phyloP scores from a whole-genome alignment of 176 grass and related monocot genomes.

The maize (Zea mays) region Zm-B73-REFERENCE-NAM-5.0 NC_050096.1:303497501-303498000 shows the following conservation, averaged over 20 bases:
- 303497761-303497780: constrained; percentile 99
- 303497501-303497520: constrained; percentile 93
- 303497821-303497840: not conserved
- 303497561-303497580: constrained; percentile 93
- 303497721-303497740: constrained; percentile 98
- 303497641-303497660: constrained; percentile 19
- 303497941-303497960: not conserved
- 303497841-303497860: not conserved
- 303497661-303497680: not conserved
- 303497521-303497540: constrained; percentile 92
- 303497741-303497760: constrained; percentile 92
- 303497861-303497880: not conserved
- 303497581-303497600: constrained; percentile 79
- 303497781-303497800: constrained; percentile 58
- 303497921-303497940: constrained; percentile 1
- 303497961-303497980: constrained; percentile 23
- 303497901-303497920: not conserved
- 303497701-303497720: constrained; percentile 30
- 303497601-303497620: constrained; percentile 94
- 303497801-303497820: constrained; percentile 2
- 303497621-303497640: constrained; percentile 89
- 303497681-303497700: constrained; percentile 17
- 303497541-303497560: constrained; percentile 95
- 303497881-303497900: not conserved
- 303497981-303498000: no score